Evolutionary conservation across 2,329 filamentous ascomycete species (phyloP), one percentile per base, ranked within the genome.

Genomic region (Penicillium sclerotiorum): DNA sequence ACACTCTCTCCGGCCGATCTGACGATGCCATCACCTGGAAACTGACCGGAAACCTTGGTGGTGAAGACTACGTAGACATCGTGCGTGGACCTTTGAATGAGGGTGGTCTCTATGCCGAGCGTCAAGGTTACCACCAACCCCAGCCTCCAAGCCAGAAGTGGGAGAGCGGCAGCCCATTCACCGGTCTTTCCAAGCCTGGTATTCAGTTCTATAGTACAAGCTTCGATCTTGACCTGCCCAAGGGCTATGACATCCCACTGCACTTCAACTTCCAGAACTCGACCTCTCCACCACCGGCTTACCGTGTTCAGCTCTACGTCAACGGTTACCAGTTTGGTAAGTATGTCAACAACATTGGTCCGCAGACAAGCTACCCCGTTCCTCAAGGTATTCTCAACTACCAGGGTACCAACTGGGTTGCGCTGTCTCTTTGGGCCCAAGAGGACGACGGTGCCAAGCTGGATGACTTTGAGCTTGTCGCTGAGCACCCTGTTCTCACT

Each of bases 271-370:
- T 83, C 52, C 62, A 59, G 1, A 72, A 72, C 43, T 58, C 40
- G 36, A 75, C 18, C 81, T 50, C 53, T 79, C 0, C 81, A 80
- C 33, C 86, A 81, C 23, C 52, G 9, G 66, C 72, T 5, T 88
- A 86, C 55, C 77, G 87, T 15, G 82, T 77, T 1, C 80, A 87
- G 59, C 70, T 91, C 6, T 91, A 81, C 61, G 83, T 91, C 37
- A 91, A 91, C 59, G 88, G 88, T 1, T 91, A 85, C 68, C 87
- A 91, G 66, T 90, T 85, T 55, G 83, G 82, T 2, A 85, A 85
- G 63, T 86, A 80, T 53, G 68, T 72, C n/a, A 85, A 83, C 62
- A 86, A 90, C 55, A 77, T 91, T n/a, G 89, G 89, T 0, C 89
- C 89, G 1, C 88, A 93, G 71, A 83, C 78, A 0, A 75, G 68